Conservation (phyloP, 106 monocot genomes). For the Ottelia alismoides region DNA sequence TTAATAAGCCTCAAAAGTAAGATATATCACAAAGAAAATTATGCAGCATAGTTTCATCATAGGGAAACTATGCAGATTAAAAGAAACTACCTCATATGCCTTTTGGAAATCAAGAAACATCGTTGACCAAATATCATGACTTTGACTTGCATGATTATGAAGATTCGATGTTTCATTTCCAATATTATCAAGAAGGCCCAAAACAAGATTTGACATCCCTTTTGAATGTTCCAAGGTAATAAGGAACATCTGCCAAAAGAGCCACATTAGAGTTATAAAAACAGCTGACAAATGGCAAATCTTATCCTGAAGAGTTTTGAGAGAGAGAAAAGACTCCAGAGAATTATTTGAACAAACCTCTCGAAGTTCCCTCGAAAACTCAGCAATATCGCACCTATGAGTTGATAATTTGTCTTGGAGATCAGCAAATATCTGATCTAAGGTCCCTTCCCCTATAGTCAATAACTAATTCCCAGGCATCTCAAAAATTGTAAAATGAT, state of each 20-base stretch:
- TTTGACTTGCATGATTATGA: constrained; percentile 26
- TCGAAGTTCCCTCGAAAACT: constrained; percentile 59
- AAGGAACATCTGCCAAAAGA: no score
- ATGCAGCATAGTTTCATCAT: no score
- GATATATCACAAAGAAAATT: not conserved
- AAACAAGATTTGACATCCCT: constrained; percentile 43
- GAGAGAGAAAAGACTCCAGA: no score
- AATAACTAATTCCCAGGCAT: constrained; percentile 29
- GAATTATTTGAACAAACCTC: no score
- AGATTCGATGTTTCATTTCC: constrained; percentile 30
- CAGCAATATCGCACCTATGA: constrained; percentile 51
- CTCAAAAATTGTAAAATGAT: not conserved
- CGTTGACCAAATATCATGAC: constrained; percentile 37
- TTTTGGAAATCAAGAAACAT: constrained; percentile 56
- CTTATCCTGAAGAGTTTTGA: no score
- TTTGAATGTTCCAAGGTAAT: constrained; percentile 42
- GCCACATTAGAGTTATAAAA: no score
- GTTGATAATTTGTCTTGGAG: constrained; percentile 41
- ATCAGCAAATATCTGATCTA: constrained; percentile 43
- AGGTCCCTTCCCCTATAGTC: constrained; percentile 40
- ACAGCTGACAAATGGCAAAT: no score
- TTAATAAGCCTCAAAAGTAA: constrained; percentile 8
- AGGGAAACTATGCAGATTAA: not conserved
- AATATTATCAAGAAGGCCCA: constrained; percentile 43
- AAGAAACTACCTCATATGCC: constrained; percentile 52